Evolutionary conservation across 192 early-diverging fungal species (phyloP).

Genomic region (Spinellus fusiger): DNA sequence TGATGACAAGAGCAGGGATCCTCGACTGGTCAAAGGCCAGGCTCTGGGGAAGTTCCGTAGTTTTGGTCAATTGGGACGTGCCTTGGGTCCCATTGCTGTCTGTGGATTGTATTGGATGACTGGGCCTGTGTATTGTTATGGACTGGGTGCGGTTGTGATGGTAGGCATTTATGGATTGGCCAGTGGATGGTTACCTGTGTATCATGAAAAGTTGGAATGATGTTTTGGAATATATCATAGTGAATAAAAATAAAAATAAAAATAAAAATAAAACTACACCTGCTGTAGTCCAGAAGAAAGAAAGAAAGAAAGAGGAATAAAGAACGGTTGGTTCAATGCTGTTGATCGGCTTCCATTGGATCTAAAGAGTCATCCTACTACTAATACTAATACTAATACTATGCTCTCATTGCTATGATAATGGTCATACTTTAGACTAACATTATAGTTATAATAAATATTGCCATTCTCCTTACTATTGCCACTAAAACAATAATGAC

Average conservation of each 20-base stretch:
- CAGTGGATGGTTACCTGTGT: background rate
- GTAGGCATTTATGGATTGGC: background rate
- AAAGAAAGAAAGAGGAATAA: background rate
- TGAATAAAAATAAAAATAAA: background rate
- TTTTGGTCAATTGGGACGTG: constrained; percentile 86
- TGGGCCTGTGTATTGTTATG: constrained; percentile 59
- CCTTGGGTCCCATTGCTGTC: constrained; percentile 80
- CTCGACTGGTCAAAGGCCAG: constrained; percentile 51
- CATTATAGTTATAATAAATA: no score
- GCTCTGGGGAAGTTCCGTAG: constrained; percentile 82
- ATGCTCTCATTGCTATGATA: no score
- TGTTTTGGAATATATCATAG: no score
- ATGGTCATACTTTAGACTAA: no score
- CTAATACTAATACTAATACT: no score
- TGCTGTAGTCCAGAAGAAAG: background rate
- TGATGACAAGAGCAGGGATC: constrained; percentile 25
- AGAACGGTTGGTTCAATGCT: no score
- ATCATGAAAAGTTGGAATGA: background rate
- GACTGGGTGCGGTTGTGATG: constrained; percentile 49
- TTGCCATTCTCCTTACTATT: no score
- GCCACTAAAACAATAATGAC: no score
- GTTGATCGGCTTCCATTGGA: no score
- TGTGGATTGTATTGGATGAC: constrained; percentile 84
- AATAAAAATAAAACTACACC: background rate
- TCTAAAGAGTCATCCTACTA: no score